phyloP scores from a whole-genome alignment of 2,329 filamentous ascomycete genomes.

The Penicillium sp. region DNA sequence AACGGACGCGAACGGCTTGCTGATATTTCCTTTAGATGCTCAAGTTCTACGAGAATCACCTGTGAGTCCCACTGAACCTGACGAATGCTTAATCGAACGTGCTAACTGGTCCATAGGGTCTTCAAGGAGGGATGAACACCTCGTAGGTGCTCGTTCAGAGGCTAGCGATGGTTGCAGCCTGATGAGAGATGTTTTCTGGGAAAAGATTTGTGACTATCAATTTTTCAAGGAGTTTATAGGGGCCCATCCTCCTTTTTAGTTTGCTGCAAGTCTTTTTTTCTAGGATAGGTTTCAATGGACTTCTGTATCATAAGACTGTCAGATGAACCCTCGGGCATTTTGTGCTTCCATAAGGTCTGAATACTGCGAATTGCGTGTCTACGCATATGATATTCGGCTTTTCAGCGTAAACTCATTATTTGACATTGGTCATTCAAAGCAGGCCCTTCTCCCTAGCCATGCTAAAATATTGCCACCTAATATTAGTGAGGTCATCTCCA shows the following conservation, averaged over 20 bases:
- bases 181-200: neutral
- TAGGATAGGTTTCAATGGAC: neutral
- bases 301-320: conserved; percentile 3
- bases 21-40: conserved; percentile 37
- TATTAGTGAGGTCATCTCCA: conserved; percentile 34
- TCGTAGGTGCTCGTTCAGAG: neutral
- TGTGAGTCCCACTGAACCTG: conserved; percentile 34
- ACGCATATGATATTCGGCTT: neutral
- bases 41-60: conserved; percentile 46
- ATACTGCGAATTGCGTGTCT: neutral
- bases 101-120: conserved; percentile 27
- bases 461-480: conserved; percentile 36
- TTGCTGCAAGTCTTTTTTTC: neutral
- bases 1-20: neutral
- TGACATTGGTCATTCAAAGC: neutral
- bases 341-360: neutral
- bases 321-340: too few species aligned
- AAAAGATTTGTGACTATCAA: neutral
- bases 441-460: conserved; percentile 24
- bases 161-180: neutral
- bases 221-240: conserved; percentile 4
- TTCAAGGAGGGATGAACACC: conserved; percentile 32
- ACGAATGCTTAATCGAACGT: neutral
- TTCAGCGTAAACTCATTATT: neutral
- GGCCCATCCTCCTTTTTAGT: neutral